Base-by-base conservation (phyloP, 2,329 filamentous ascomycete species). In the Pochonia chlamydosporia region DNA sequence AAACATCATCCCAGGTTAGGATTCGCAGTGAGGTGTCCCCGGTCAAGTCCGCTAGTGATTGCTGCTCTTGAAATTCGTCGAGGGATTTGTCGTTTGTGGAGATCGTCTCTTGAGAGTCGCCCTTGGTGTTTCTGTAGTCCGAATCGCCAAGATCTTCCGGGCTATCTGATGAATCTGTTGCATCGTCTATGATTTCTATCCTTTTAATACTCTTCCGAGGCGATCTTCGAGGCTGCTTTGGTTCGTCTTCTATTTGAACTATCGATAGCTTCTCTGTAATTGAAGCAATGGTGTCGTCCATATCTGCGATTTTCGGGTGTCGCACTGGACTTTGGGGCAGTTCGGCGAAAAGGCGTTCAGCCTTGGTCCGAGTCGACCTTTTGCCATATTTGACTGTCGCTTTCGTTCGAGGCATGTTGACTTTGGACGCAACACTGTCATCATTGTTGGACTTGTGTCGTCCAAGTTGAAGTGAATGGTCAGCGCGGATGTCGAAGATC, bases 1-100 rank as follows among this genome's bases (percentile, higher is more conserved):
- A 79, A 25, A 84, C 69, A 44, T 83, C 78, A 25, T 71, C 63
- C 81, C 81, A 85, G 1, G 70, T 68, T 35, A 82, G 62, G 5
- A 72, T 56, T 3, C 72, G 69, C 14, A 78, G 61, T 7, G 56
- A 51, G 5, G 52, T 44, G 36, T 62, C 59, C 3, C 49, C 40
- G 18, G 39, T 11, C 13, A 30, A 47, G 14, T 14, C 20, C 20
- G 33, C 40, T 5, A 43, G 35, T 16, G 35, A 18, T 23, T 42
- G 30, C 20, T 60, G 58, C 10, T 51, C 40, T 9, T 55, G 21
- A 13, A 45, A 42, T 36, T 39, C 21, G 10, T 14, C 20, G 6
- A 23, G 5, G 8, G 23, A 9, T 3, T 35, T 24, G 3, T 41
- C 37, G 18, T 23, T 33, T 4, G 25, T 3, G 20, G n/a, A 24